Percentiles rank a stretch among this genome's conserved stretches.
phyloP scores from a whole-genome alignment of 2,329 filamentous ascomycete species.

The Celoporthe dispersa region DNA sequence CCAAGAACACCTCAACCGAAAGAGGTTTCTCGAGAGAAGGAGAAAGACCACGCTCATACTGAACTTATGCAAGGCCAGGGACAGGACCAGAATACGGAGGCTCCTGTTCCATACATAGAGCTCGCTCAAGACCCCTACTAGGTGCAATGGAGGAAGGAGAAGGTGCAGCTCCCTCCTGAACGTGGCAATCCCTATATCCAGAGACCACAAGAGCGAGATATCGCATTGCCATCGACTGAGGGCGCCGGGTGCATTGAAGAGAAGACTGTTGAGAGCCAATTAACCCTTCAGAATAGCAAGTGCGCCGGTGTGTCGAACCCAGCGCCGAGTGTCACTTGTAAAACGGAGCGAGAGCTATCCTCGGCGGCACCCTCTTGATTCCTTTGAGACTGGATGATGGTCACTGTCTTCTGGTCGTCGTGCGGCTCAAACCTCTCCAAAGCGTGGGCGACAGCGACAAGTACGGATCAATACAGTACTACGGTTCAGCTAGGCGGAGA shows the following conservation, averaged over 20 bases:
- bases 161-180: background rate
- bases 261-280: background rate
- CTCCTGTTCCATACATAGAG: background rate
- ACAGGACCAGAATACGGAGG: background rate
- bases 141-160: background rate
- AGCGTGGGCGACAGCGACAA: background rate
- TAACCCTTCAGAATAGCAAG: background rate
- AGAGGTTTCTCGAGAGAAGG: no score
- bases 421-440: background rate
- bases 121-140: background rate
- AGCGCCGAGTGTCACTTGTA: background rate
- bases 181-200: background rate
- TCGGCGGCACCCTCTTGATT: conserved; percentile 12
- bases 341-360: background rate
- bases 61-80: background rate
- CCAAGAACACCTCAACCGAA: no score
- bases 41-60: background rate
- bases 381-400: conserved; percentile 8
- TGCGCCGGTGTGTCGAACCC: background rate
- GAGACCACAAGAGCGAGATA: background rate
- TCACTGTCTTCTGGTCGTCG: background rate
- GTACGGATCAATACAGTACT: background rate
- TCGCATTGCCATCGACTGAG: background rate
- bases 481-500: background rate
- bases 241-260: background rate